Evolutionary conservation across 169 alveolate genomes (phyloP).

Genomic region (Plasmodium gallinaceum): DNA sequence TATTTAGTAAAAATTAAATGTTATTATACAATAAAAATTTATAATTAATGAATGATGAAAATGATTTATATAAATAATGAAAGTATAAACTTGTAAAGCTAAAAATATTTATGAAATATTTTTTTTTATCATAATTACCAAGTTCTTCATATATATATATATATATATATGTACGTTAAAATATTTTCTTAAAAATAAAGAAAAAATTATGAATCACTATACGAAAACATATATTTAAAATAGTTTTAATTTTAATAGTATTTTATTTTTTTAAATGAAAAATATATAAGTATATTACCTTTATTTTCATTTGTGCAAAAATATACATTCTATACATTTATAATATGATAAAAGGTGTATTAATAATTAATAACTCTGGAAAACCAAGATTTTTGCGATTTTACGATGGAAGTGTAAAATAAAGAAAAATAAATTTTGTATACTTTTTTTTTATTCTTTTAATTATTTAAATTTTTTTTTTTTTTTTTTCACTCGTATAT

Average conservation of each 20-base stretch:
- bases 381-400: conserved; percentile 89
- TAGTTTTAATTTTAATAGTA: background rate
- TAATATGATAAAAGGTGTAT: conserved; percentile 87
- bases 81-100: no score
- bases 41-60: no score
- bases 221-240: background rate
- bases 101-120: no score
- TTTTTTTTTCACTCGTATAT: conserved; percentile 19
- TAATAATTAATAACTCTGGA: conserved; percentile 89
- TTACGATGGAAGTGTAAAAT: conserved; percentile 84
- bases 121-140: background rate
- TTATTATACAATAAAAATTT: no score
- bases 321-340: background rate
- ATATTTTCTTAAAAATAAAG: background rate
- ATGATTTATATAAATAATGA: no score
- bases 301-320: background rate
- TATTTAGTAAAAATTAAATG: no score
- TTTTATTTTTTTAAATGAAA: background rate
- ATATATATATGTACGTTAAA: no score
- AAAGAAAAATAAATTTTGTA: no score
- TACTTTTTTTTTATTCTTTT: no score
- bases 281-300: background rate
- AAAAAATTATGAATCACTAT: background rate
- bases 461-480: no score
- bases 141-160: background rate